phyloP scores from a whole-genome alignment of 768 basidiomycete species.

The Lentinula sp. region DNA sequence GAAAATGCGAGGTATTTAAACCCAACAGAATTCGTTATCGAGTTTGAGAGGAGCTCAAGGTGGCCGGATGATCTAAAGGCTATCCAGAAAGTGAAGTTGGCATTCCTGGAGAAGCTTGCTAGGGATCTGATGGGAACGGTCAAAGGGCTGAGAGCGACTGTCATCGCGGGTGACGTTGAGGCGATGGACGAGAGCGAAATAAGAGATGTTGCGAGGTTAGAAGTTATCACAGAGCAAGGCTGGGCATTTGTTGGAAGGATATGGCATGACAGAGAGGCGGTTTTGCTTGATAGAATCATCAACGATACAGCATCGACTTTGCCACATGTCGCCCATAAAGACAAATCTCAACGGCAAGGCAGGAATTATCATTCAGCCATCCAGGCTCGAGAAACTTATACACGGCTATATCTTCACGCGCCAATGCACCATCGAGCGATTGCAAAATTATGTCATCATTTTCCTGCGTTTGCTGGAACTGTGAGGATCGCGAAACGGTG shows the following conservation, averaged over 20 bases:
- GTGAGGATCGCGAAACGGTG: conserved; percentile 89
- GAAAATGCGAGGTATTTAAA: conserved; percentile 59
- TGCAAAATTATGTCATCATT: conserved; percentile 72
- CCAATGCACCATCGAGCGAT: conserved; percentile 86
- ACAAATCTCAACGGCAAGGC: conserved; percentile 23
- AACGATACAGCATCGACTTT: conserved; percentile 34
- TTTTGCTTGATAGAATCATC: conserved; percentile 66
- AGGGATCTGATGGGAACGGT: conserved; percentile 49
- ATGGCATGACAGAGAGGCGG: conserved; percentile 82
- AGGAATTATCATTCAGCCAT: conserved; percentile 50
- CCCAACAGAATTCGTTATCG: conserved; percentile 68
- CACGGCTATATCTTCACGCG: conserved; percentile 67
- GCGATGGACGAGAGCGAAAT: conserved; percentile 37
- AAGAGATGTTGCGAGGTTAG: conserved; percentile 65
- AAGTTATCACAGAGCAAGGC: conserved; percentile 74
- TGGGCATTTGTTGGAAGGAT: conserved; percentile 84
- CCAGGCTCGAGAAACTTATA: conserved; percentile 53
- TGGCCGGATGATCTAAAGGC: conserved; percentile 96
- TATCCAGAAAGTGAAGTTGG: conserved; percentile 91
- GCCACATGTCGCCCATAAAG: conserved; percentile 26
- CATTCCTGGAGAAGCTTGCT: conserved; percentile 82
- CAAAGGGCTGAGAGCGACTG: conserved; percentile 45
- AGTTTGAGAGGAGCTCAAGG: conserved; percentile 86
- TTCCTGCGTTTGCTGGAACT: conserved; percentile 74
- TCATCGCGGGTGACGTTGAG: conserved; percentile 49